Conservation (phyloP, 345 rosid genomes). For the Murraya koenigii region DNA sequence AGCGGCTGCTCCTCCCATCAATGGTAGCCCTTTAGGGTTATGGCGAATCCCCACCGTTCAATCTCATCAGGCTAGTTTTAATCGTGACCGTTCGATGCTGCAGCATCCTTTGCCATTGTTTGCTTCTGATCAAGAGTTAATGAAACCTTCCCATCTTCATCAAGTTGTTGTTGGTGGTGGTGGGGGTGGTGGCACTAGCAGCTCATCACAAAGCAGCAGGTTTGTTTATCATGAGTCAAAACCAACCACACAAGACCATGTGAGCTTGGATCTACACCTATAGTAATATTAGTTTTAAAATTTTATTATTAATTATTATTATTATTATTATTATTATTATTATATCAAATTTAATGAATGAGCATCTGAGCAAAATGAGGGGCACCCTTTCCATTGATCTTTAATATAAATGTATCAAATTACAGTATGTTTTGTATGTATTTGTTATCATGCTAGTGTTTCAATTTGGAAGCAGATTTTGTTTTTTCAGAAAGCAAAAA, state of each 20-base stretch:
- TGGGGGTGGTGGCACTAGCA: no score
- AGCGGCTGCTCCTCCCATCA: constrained; percentile 42
- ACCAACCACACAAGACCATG: constrained; percentile 61
- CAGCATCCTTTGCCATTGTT: constrained; percentile 38
- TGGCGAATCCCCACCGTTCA: constrained; percentile 68
- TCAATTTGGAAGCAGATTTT: background rate
- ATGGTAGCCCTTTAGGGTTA: constrained; percentile 70
- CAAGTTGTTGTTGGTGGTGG: no score
- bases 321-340: no score
- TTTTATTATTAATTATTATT: no score
- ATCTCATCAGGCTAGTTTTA: constrained; percentile 22
- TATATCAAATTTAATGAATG: constrained; percentile 9
- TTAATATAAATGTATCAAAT: background rate
- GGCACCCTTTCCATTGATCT: constrained; percentile 11
- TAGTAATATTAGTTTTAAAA: constrained; percentile 22
- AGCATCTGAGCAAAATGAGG: constrained; percentile 14
- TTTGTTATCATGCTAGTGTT: background rate
- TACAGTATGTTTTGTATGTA: background rate
- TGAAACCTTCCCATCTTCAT: constrained; percentile 23
- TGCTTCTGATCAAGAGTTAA: constrained; percentile 32
- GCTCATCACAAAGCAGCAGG: constrained; percentile 38
- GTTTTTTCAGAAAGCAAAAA: constrained; percentile 2
- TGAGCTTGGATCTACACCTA: constrained; percentile 98
- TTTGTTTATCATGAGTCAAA: constrained; percentile 45
- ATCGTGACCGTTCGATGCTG: constrained; percentile 36